Percentiles rank a stretch among this genome's conserved stretches.
phyloP scores from a whole-genome alignment of 352 stramenopile genomes.

The Plasmopara viticola region DNA sequence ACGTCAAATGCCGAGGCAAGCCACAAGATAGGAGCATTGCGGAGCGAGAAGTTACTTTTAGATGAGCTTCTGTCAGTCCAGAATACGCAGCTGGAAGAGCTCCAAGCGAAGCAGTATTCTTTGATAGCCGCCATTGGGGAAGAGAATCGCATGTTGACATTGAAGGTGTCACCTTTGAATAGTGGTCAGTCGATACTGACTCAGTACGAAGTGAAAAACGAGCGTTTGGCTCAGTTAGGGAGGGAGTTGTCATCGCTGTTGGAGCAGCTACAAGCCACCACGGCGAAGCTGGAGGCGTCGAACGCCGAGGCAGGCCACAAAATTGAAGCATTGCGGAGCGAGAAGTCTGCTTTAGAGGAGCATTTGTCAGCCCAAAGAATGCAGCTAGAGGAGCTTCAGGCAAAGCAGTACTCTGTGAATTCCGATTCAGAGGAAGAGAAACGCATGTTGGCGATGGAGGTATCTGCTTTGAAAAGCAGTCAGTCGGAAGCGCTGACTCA shows the following conservation, averaged over 20 bases:
- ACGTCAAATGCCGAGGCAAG: slow-evolving; percentile 12
- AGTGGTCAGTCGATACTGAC: slow-evolving; percentile 9
- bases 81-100: slow-evolving; percentile 8
- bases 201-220: slow-evolving; percentile 11
- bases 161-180: slow-evolving; percentile 16
- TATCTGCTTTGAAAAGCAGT: slow-evolving; percentile 4
- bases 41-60: slow-evolving; percentile 14
- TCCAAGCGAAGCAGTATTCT: slow-evolving; percentile 10
- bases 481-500: slow-evolving; percentile 7
- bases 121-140: slow-evolving; percentile 15
- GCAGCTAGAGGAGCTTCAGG: slow-evolving; percentile 12
- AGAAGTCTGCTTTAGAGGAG: not conserved
- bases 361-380: slow-evolving; percentile 5
- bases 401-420: slow-evolving; percentile 13
- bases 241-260: not conserved
- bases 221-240: not conserved
- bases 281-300: slow-evolving; percentile 16
- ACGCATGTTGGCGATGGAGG: slow-evolving; percentile 14
- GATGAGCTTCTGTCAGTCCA: slow-evolving; percentile 15
- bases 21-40: slow-evolving; percentile 17
- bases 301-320: slow-evolving; percentile 20
- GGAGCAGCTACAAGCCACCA: slow-evolving; percentile 6
- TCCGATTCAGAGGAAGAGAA: slow-evolving; percentile 18
- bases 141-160: slow-evolving; percentile 18
- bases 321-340: slow-evolving; percentile 14